These are phyloP conservation scores for Drechslerella dactyloides DNA, from an alignment of 2,329 filamentous ascomycete genomes.

Conservation along the genomic window DNA sequence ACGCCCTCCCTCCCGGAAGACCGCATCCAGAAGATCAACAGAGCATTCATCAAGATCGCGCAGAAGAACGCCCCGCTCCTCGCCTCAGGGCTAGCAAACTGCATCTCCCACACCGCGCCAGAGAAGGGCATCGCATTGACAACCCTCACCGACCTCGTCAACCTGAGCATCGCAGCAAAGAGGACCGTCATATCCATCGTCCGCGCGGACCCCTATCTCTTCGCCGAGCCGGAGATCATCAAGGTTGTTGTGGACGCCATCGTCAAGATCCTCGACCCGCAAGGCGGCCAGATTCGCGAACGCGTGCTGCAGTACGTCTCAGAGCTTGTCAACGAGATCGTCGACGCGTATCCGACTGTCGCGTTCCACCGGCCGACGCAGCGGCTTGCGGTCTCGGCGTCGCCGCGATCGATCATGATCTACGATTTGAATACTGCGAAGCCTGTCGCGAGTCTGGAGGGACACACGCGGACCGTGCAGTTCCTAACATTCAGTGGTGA, in stretches of 20 bases:
- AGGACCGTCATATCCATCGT: conserved; percentile 51
- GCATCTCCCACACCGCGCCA: conserved; percentile 51
- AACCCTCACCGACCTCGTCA: conserved; percentile 47
- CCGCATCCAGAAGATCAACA: conserved; percentile 31
- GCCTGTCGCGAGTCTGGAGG: conserved; percentile 50
- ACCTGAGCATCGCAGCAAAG: conserved; percentile 53
- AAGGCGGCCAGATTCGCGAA: conserved; percentile 52
- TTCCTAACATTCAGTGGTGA: conserved; percentile 52
- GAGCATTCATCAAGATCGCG: conserved; percentile 52
- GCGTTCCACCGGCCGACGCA: conserved; percentile 54
- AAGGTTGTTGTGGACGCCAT: conserved; percentile 51
- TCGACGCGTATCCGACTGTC: conserved; percentile 52
- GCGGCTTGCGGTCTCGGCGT: conserved; percentile 52
- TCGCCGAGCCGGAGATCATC: conserved; percentile 50
- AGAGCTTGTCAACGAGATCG: conserved; percentile 52
- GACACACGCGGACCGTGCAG: conserved; percentile 51
- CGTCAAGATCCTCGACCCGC: conserved; percentile 53
- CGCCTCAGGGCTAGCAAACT: conserved; percentile 52
- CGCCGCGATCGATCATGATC: conserved; percentile 50
- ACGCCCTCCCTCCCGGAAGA: conserved; percentile 45
- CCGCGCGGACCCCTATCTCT: conserved; percentile 51
- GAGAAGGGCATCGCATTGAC: conserved; percentile 40
- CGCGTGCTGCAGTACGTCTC: conserved; percentile 53
- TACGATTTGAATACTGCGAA: conserved; percentile 52
- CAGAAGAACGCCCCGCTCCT: conserved; percentile 53